Evolutionary conservation across 179 eudicot species (phyloP).

Genomic region (Vitellaria paradoxa): DNA sequence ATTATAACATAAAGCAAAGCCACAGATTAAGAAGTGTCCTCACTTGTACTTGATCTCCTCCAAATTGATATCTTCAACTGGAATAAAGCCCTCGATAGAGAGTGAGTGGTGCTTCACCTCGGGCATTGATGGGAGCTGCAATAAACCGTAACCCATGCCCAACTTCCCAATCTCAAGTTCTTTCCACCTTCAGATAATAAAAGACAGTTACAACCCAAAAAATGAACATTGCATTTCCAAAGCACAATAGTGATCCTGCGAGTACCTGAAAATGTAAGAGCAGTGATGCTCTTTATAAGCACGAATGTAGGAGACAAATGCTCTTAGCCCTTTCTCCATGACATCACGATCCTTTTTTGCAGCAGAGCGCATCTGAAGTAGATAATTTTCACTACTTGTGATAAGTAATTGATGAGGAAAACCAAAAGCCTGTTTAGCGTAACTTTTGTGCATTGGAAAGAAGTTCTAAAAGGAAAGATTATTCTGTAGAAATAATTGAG

Average conservation of each 20-base stretch:
- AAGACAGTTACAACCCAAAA: neutral
- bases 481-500: no score
- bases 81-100: conserved; percentile 63
- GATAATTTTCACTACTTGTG: neutral
- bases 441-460: no score
- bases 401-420: neutral
- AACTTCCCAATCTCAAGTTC: conserved; percentile 83
- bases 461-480: no score
- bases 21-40: conserved; percentile 22
- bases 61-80: conserved; percentile 62
- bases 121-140: conserved; percentile 78
- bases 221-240: neutral
- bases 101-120: conserved; percentile 72
- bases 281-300: conserved; percentile 95
- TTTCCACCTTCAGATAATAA: conserved; percentile 59
- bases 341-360: conserved; percentile 83
- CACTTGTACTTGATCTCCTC: conserved; percentile 86
- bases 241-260: neutral
- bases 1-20: neutral
- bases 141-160: conserved; percentile 87
- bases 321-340: conserved; percentile 84
- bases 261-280: conserved; percentile 69
- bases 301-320: conserved; percentile 80
- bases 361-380: conserved; percentile 62
- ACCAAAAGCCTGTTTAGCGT: no score